phyloP scores from a whole-genome alignment of 164 flowering plant genomes.

The Nymphaea thermarum region DNA sequence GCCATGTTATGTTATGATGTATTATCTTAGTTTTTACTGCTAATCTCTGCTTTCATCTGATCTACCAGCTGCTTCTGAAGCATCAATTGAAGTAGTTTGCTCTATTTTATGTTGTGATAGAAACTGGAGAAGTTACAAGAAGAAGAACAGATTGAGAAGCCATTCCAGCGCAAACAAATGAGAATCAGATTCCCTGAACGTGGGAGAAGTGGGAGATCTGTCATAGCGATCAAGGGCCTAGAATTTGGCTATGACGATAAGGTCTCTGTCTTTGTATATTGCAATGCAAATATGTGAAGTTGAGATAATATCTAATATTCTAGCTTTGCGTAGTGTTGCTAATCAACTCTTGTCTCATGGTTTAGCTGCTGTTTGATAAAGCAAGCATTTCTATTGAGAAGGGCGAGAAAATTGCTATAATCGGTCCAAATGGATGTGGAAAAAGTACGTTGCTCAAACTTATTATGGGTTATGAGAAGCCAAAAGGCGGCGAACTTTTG shows the following conservation, averaged over 20 bases:
- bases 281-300: background rate
- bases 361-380: constrained; percentile 61
- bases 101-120: constrained; percentile 25
- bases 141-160: constrained; percentile 85
- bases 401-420: constrained; percentile 87
- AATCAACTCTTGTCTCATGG: constrained; percentile 4
- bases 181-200: constrained; percentile 94
- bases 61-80: too few species aligned
- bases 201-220: constrained; percentile 79
- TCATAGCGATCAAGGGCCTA: constrained; percentile 48
- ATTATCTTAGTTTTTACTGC: too few species aligned
- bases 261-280: constrained; percentile 23
- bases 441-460: constrained; percentile 89
- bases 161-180: constrained; percentile 86
- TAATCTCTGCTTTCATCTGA: too few species aligned
- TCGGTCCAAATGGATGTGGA: constrained; percentile 99
- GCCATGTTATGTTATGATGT: too few species aligned
- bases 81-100: too few species aligned
- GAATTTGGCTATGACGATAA: constrained; percentile 59
- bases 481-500: constrained; percentile 60
- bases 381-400: constrained; percentile 74
- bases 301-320: background rate
- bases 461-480: constrained; percentile 80
- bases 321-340: background rate
- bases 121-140: constrained; percentile 88